phyloP scores from a whole-genome alignment of 1,284 basidiomycete species.

The Ustilago nuda region DNA sequence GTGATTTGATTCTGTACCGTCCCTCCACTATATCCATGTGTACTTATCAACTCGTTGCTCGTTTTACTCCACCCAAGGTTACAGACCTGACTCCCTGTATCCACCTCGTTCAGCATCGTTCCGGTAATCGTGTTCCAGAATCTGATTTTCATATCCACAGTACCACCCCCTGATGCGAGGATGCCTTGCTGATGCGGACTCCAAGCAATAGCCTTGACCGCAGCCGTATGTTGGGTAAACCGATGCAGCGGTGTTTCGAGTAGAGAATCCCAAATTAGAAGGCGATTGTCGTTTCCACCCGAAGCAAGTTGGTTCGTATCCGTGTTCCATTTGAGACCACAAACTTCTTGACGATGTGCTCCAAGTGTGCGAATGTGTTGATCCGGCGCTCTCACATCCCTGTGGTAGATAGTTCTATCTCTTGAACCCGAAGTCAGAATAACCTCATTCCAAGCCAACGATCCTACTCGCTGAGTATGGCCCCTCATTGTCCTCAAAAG shows the following conservation, averaged over 20 bases:
- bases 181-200: constrained; percentile 92
- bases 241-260: constrained; percentile 80
- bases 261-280: constrained; percentile 89
- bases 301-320: constrained; percentile 83
- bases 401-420: constrained; percentile 89
- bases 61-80: constrained; percentile 94
- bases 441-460: constrained; percentile 91
- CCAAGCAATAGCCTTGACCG: constrained; percentile 98
- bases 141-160: constrained; percentile 93
- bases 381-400: constrained; percentile 82
- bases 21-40: constrained; percentile 94
- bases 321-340: constrained; percentile 93
- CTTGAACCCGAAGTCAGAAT: constrained; percentile 91
- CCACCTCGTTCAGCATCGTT: constrained; percentile 74
- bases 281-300: constrained; percentile 98
- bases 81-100: constrained; percentile 77
- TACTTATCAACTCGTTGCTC: constrained; percentile 96
- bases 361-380: constrained; percentile 82
- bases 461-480: constrained; percentile 88
- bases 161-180: constrained; percentile 95
- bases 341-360: constrained; percentile 94
- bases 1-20: constrained; percentile 97
- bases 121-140: constrained; percentile 97
- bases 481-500: constrained; percentile 84
- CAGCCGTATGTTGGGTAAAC: constrained; percentile 95